Percentiles rank a stretch among this genome's conserved stretches.
These are phyloP conservation scores for Truncatella angustata DNA, from an alignment of 2,329 filamentous ascomycete species.

Conservation along the genomic window DNA sequence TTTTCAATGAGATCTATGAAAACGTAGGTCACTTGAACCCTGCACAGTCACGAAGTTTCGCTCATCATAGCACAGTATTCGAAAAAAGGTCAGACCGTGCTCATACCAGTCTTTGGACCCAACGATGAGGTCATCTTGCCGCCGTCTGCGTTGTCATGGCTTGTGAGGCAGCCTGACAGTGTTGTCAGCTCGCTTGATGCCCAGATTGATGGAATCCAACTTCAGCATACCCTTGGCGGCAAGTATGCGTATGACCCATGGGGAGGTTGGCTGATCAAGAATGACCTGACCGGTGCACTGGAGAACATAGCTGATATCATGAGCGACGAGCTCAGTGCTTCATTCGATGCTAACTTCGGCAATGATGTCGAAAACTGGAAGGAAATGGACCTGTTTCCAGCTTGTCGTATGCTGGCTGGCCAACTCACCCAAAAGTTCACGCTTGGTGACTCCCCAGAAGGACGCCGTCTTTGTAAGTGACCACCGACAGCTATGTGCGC, in stretches of 20 bases:
- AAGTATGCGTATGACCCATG: conserved; percentile 21
- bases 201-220: conserved; percentile 37
- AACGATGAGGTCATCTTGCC: conserved; percentile 43
- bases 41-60: no score
- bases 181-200: conserved; percentile 32
- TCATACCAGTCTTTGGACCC: conserved; percentile 38
- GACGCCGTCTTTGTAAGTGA: conserved; percentile 28
- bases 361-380: conserved; percentile 31
- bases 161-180: conserved; percentile 36
- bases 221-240: conserved; percentile 36
- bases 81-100: conserved; percentile 39
- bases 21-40: conserved; percentile 14
- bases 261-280: conserved; percentile 31
- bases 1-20: conserved; percentile 20
- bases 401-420: conserved; percentile 27
- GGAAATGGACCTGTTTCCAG: conserved; percentile 27
- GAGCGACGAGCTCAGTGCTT: conserved; percentile 32
- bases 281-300: conserved; percentile 32
- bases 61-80: conserved; percentile 37
- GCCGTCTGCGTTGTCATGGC: conserved; percentile 36
- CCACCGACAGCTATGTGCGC: not conserved
- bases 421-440: conserved; percentile 23
- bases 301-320: conserved; percentile 31
- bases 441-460: conserved; percentile 21
- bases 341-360: conserved; percentile 34